These are phyloP conservation scores for Mycoemilia scoparia DNA, from an alignment of 192 early-diverging fungal species.

Conservation along the genomic window DNA sequence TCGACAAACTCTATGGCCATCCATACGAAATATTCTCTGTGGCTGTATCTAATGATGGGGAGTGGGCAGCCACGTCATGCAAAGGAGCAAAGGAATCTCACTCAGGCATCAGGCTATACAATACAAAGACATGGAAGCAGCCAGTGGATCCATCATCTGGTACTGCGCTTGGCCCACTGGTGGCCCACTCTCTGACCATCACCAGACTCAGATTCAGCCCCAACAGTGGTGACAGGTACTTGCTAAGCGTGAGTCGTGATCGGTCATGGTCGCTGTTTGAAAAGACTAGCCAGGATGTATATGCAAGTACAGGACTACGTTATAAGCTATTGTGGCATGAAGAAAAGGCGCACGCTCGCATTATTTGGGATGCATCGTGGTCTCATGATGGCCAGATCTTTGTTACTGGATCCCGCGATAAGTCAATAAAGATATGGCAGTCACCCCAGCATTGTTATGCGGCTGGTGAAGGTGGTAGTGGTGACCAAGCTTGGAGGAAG, in stretches of 20 bases:
- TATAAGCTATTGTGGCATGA: conserved; percentile 37
- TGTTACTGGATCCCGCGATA: conserved; percentile 86
- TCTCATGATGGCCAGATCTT: conserved; percentile 57
- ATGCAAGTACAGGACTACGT: conserved; percentile 7
- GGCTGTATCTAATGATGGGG: conserved; percentile 50
- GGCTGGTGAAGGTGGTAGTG: too few relatives aligned
- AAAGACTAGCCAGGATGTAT: conserved; percentile 12
- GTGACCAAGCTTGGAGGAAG: too few relatives aligned
- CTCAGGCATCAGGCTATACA: conserved; percentile 20
- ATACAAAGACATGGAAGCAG: conserved; percentile 12
- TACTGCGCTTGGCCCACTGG: conserved; percentile 30
- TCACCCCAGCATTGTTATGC: conserved; percentile 3
- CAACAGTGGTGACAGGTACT: conserved; percentile 28
- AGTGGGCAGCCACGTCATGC: conserved; percentile 44
- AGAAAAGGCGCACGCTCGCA: conserved; percentile 72
- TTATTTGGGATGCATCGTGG: conserved; percentile 87
- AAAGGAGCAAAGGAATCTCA: conserved; percentile 11
- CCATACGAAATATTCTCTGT: conserved; percentile 76
- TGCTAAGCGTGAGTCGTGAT: conserved; percentile 74
- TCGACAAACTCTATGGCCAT: conserved; percentile 94
- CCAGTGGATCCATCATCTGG: background rate
- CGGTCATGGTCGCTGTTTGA: conserved; percentile 73
- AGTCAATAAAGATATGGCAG: conserved; percentile 68
- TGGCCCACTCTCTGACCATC: conserved; percentile 68
- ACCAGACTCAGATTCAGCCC: conserved; percentile 69